Evolutionary conservation across 441 rosid species (phyloP), one percentile per base, ranked within the genome.

Genomic region (Eutrema salsugineum): DNA sequence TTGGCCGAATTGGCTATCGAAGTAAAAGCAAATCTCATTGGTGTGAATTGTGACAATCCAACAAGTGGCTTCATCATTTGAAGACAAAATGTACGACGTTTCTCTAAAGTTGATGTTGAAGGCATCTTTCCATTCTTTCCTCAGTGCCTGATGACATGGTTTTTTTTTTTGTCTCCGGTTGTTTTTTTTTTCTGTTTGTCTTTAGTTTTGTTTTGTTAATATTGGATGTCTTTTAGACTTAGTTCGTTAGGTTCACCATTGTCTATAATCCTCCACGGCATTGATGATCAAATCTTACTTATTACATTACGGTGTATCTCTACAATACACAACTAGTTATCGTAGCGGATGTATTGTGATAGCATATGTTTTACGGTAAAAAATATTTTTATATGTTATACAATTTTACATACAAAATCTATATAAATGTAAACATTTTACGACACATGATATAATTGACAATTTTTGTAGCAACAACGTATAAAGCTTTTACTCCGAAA

Each of bases 31-130:
- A 59, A 58, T 28, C 39, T 56, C 47, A 67, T 44, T 68, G 65
- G 59, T 68, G 43, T 7, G 51, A 74, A 53, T 22, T 42, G 63
- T 68, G 70, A 68, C 74, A 56, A 69, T 19, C 75, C 60, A 63
- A 75, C 75, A 38, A 75, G 61, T 75, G 79, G 79, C 70, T 54
- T 75, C 54, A 44, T 70, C 60, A 9, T 55, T 54, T 54, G 51
- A 66, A 69, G 66, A 75, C 70, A 62, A 55, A 63, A 27, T 68
- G 79, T 75, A 75, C 70, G 15, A 63, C 69, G 65, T 75, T 55
- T 68, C 43, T 48, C 56, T 39, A 44, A 68, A 68, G 70, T 46
- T 44, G 43, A 27, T 28, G 46, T 54, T 68, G 46, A 46, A 39
- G 49, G 79, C 74, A 53, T 44, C 63, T 67, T 51, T 22, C 8